Conservation (phyloP, 2,329 filamentous ascomycete genomes). For the Sclerotiophoma versabilis region DNA sequence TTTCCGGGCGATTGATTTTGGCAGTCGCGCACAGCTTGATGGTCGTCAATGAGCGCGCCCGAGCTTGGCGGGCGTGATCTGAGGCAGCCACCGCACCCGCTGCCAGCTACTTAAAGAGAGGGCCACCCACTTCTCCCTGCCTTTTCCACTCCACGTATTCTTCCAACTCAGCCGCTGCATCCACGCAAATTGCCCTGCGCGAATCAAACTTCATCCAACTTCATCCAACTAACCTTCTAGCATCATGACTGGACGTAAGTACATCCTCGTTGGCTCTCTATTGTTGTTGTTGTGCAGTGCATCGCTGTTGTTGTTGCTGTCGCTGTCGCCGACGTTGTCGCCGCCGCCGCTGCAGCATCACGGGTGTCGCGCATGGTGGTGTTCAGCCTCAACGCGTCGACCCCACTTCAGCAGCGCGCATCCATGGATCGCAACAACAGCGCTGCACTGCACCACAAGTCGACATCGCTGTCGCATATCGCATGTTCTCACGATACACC, state of each 20-base stretch:
- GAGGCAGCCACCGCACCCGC: conserved; percentile 29
- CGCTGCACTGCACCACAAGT: conserved; percentile 22
- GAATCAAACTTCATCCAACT: conserved; percentile 9
- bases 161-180: conserved; percentile 12
- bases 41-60: conserved; percentile 12
- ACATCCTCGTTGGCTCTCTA: conserved; percentile 17
- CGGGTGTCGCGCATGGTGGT: conserved; percentile 32
- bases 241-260: conserved; percentile 57
- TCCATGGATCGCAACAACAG: conserved; percentile 10
- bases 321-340: conserved; percentile 2
- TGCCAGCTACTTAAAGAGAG: conserved; percentile 30
- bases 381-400: conserved; percentile 29
- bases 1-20: conserved; percentile 3
- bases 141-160: conserved; percentile 24
- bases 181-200: conserved; percentile 6
- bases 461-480: conserved; percentile 19
- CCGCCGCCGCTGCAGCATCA: conserved; percentile 16
- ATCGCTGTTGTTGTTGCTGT: conserved; percentile 21
- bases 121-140: conserved; percentile 20
- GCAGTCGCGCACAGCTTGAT: conserved; percentile 21
- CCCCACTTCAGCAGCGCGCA: conserved; percentile 25
- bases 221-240: conserved; percentile 29
- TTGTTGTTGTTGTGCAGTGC: conserved; percentile 21
- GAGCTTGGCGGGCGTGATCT: conserved; percentile 32
- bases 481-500: conserved; percentile 14